These are phyloP conservation scores for Lachnellula cervina DNA, from an alignment of 2,329 filamentous ascomycete genomes.

Conservation along the genomic window DNA sequence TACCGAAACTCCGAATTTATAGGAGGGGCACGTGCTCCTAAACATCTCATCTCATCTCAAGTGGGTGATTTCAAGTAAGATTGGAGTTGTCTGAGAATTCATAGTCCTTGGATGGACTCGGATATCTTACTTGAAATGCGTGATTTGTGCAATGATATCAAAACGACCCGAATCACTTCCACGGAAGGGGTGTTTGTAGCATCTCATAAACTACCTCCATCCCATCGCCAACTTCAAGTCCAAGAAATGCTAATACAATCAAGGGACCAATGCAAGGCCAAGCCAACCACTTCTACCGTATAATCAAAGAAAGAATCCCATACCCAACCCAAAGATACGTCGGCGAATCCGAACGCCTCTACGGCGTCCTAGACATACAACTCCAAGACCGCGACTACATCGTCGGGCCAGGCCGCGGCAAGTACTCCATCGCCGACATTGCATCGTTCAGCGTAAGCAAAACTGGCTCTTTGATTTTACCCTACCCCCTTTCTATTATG, in stretches of 20 bases:
- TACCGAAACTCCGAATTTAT: neutral
- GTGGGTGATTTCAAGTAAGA: no score
- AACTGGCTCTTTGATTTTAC: no score
- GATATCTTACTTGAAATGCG: no score
- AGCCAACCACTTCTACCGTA: constrained; percentile 67
- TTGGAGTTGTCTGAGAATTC: no score
- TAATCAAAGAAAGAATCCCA: constrained; percentile 62
- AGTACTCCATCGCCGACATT: constrained; percentile 67
- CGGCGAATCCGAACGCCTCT: constrained; percentile 70
- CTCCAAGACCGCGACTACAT: constrained; percentile 49
- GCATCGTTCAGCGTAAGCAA: constrained; percentile 62
- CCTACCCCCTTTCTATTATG: no score
- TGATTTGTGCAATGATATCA: no score
- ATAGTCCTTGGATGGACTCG: no score
- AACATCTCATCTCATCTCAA: neutral
- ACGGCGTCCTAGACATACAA: constrained; percentile 65
- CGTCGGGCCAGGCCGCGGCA: constrained; percentile 49
- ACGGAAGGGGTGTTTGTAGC: neutral
- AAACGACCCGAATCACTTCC: neutral
- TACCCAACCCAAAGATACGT: constrained; percentile 71
- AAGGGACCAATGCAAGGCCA: constrained; percentile 73
- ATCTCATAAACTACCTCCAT: neutral
- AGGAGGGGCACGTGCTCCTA: no score
- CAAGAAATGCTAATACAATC: constrained; percentile 25
- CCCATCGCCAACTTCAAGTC: no score